These are phyloP conservation scores for Paecilomyces sp. DNA, from an alignment of 2,329 filamentous ascomycete species.

Conservation along the genomic window DNA sequence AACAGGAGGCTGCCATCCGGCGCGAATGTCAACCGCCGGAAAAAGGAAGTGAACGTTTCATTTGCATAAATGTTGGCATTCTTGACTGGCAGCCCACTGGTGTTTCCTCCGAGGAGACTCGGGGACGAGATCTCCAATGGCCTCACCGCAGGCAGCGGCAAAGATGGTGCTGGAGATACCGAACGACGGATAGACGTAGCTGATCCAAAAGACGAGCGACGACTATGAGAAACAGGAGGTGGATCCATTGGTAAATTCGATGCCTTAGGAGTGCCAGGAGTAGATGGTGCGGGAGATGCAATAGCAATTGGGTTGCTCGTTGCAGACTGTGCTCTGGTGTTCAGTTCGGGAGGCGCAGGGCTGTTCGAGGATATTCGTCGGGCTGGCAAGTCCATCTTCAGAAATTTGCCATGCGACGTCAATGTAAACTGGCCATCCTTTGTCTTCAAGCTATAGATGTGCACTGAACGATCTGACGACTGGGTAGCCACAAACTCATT, in stretches of 20 bases:
- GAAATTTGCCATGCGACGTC: constrained; percentile 68
- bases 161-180: constrained; percentile 83
- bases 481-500: constrained; percentile 98
- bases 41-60: constrained; percentile 95
- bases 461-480: constrained; percentile 94
- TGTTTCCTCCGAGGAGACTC: constrained; percentile 44
- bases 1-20: constrained; percentile 91
- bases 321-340: constrained; percentile 22
- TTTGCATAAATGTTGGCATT: constrained; percentile 93
- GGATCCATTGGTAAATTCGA: constrained; percentile 93
- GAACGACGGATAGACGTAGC: constrained; percentile 74
- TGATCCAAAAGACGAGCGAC: constrained; percentile 85
- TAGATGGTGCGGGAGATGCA: constrained; percentile 81
- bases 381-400: constrained; percentile 88
- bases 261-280: constrained; percentile 87
- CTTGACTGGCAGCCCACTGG: constrained; percentile 55
- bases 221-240: constrained; percentile 81
- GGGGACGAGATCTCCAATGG: constrained; percentile 84
- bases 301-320: constrained; percentile 43
- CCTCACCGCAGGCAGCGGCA: constrained; percentile 93
- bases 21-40: constrained; percentile 85
- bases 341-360: constrained; percentile 78
- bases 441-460: constrained; percentile 92
- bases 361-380: constrained; percentile 86
- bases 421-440: constrained; percentile 95